phyloP scores from a whole-genome alignment of 1,284 basidiomycete genomes.

The Apiotrichum gamsii region DNA sequence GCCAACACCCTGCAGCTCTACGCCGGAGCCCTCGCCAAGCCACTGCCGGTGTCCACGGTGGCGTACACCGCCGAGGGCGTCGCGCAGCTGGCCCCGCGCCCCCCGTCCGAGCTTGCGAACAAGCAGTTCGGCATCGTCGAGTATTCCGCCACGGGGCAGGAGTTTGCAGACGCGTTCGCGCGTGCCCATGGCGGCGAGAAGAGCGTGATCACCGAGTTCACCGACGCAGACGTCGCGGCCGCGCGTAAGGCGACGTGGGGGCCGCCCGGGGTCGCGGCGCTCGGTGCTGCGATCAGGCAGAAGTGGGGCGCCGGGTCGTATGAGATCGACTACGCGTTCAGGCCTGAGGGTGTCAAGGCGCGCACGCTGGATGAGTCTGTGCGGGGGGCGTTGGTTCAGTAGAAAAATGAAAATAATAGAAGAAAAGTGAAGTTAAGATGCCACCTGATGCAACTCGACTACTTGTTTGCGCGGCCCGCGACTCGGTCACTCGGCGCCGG shows the following conservation, averaged over 20 bases:
- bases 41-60: slow-evolving; percentile 1
- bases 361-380: too few relatives aligned
- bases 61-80: slow-evolving; percentile 6
- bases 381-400: too few relatives aligned
- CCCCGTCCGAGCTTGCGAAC: neutral
- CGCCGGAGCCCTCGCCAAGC: neutral
- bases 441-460: too few relatives aligned
- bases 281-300: slow-evolving; percentile 68
- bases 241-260: slow-evolving; percentile 22
- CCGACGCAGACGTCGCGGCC: slow-evolving; percentile 3
- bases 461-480: too few relatives aligned
- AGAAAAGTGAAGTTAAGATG: too few relatives aligned
- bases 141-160: slow-evolving; percentile 2
- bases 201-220: neutral
- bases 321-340: slow-evolving; percentile 74
- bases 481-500: too few relatives aligned
- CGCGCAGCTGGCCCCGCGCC: slow-evolving; percentile 2
- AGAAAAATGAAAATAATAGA: too few relatives aligned
- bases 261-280: slow-evolving; percentile 48
- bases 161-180: slow-evolving; percentile 4
- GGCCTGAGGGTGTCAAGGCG: neutral
- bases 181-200: neutral
- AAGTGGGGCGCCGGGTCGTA: slow-evolving; percentile 70
- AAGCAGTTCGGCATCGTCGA: slow-evolving; percentile 5
- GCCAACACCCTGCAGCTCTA: slow-evolving; percentile 10